These are phyloP conservation scores for Persicaria maculosa DNA, from an alignment of 148 eudicot species.

Conservation along the genomic window DNA sequence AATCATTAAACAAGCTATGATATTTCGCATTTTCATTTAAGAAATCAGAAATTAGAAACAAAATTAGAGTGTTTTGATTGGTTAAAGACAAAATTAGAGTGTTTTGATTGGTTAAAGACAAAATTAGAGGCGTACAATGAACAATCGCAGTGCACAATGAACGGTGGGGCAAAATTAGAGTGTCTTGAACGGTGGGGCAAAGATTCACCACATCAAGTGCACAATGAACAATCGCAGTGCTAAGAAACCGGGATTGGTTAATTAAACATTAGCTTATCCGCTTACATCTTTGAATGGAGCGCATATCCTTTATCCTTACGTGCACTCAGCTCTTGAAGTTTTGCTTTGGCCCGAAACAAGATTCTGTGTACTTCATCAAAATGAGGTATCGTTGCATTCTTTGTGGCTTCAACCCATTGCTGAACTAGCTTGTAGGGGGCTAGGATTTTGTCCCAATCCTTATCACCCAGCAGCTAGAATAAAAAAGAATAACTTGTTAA, in stretches of 20 bases:
- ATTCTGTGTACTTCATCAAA: slow-evolving; percentile 63
- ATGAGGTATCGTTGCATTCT: slow-evolving; percentile 59
- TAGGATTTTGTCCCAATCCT: slow-evolving; percentile 49
- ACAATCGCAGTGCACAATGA: no score
- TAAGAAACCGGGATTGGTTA: background rate
- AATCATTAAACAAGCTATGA: no score
- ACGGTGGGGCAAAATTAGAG: no score
- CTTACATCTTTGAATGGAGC: slow-evolving; percentile 29
- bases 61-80: no score
- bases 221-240: background rate
- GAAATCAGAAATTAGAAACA: no score
- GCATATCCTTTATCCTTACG: slow-evolving; percentile 7
- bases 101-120: no score
- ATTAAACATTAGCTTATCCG: background rate
- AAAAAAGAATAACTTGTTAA: slow-evolving; percentile 5
- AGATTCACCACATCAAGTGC: no score
- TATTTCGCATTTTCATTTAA: no score
- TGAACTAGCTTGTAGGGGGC: slow-evolving; percentile 62
- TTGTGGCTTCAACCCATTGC: slow-evolving; percentile 74
- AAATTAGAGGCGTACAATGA: no score
- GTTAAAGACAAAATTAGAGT: no score
- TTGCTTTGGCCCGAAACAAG: slow-evolving; percentile 41
- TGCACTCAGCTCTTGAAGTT: slow-evolving; percentile 30
- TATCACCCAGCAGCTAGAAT: slow-evolving; percentile 47
- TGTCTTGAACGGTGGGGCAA: no score